Evolutionary conservation across 2,329 filamentous ascomycete species (phyloP).

Genomic region (Tolypocladium inflatum): DNA sequence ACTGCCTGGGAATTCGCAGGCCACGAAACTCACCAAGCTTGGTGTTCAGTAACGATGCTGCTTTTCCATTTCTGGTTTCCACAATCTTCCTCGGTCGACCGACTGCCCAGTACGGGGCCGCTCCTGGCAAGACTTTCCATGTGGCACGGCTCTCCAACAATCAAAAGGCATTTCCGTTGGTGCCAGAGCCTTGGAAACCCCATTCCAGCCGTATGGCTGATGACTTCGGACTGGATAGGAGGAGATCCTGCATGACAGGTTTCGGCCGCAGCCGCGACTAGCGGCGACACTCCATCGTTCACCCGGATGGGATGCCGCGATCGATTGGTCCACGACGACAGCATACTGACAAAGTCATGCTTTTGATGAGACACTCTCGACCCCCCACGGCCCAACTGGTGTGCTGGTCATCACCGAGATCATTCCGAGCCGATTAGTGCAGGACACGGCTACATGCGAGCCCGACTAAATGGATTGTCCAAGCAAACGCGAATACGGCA

Average conservation of each 20-base stretch:
- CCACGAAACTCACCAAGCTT: background rate
- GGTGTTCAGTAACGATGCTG: background rate
- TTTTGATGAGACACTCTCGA: background rate
- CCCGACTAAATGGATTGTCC: background rate
- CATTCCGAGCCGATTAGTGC: background rate
- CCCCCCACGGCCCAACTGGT: background rate
- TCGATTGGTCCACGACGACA: conserved; percentile 2
- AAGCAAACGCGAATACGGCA: background rate
- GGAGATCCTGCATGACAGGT: background rate
- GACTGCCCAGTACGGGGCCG: background rate
- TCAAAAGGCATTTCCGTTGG: background rate
- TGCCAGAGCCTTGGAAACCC: background rate
- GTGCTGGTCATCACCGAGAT: background rate
- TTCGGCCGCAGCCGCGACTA: background rate
- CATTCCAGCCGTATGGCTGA: background rate
- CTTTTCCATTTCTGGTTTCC: background rate
- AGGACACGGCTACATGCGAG: background rate
- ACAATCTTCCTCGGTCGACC: background rate
- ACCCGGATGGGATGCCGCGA: background rate
- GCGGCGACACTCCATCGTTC: background rate
- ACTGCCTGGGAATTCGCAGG: background rate
- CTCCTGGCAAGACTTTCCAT: background rate
- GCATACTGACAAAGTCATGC: background rate
- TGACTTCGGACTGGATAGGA: background rate
- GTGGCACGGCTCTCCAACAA: background rate